Conservation (phyloP, 2,329 filamentous ascomycete species). For the Neurospora sp. region DNA sequence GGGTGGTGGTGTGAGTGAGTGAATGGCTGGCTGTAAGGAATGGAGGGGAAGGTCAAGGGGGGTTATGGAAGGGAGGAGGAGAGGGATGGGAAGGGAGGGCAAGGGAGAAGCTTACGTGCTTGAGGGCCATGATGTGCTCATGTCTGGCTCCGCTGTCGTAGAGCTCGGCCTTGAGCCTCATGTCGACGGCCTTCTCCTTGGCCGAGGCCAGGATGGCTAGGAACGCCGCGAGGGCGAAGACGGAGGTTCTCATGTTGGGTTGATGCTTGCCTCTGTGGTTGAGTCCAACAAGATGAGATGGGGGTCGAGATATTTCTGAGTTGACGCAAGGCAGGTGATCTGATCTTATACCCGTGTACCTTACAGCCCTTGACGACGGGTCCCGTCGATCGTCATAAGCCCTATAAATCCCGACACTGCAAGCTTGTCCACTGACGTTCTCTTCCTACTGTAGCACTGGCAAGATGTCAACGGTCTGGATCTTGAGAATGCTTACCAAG, state of each 20-base stretch:
- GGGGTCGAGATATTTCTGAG: neutral
- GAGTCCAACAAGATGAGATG: neutral
- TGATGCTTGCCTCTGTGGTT: neutral
- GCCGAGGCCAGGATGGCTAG: constrained; percentile 6
- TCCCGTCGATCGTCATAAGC: neutral
- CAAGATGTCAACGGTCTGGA: neutral
- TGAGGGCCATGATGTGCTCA: constrained; percentile 13
- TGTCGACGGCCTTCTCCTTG: constrained; percentile 10
- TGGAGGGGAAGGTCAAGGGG: neutral
- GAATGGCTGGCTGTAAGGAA: neutral
- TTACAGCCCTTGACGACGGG: neutral
- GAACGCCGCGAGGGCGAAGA: constrained; percentile 6
- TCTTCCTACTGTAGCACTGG: neutral
- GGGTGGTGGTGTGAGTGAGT: neutral
- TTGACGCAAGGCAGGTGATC: neutral
- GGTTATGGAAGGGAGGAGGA: too few species aligned
- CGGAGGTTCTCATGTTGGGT: neutral
- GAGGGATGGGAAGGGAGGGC: neutral
- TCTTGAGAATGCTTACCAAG: neutral
- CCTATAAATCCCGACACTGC: neutral
- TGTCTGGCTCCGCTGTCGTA: constrained; percentile 11
- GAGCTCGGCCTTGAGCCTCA: constrained; percentile 10
- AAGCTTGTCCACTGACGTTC: neutral
- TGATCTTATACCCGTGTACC: neutral
- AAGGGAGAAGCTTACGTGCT: constrained; percentile 5